A percentile compares a stretch with the other conserved stretches of the same genome.
Conservation (phyloP, 192 early-diverging fungal species). For the Geranomyces michiganensis region DNA sequence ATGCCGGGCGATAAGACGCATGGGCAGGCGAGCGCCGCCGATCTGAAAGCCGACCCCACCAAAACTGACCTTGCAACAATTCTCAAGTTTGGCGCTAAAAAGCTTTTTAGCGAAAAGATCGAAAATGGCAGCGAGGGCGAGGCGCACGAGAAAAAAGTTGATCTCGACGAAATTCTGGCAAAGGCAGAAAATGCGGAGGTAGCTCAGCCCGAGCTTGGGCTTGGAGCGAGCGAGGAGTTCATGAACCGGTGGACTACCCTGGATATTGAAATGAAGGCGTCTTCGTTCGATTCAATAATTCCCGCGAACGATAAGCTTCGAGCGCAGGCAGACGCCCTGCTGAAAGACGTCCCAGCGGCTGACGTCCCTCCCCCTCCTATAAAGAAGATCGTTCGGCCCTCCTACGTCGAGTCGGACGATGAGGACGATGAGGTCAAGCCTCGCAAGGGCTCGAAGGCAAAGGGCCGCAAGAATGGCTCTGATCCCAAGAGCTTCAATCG, state of each 20-base stretch:
- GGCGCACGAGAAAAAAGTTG: constrained; percentile 65
- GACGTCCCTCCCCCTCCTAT: constrained; percentile 32
- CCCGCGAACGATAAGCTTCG: constrained; percentile 73
- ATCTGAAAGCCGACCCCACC: constrained; percentile 35
- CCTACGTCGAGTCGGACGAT: constrained; percentile 36
- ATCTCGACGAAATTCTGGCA: constrained; percentile 96
- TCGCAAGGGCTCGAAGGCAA: constrained; percentile 24
- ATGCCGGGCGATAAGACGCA: constrained; percentile 77
- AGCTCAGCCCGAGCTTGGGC: constrained; percentile 55
- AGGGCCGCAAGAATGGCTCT: constrained; percentile 31
- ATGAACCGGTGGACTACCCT: constrained; percentile 91
- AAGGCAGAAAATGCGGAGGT: constrained; percentile 92
- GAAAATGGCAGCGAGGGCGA: constrained; percentile 60
- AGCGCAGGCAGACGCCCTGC: constrained; percentile 60
- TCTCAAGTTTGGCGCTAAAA: constrained; percentile 98
- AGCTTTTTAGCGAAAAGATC: constrained; percentile 81
- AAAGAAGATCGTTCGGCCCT: constrained; percentile 15
- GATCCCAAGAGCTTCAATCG: constrained; percentile 57
- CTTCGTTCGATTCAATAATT: constrained; percentile 96
- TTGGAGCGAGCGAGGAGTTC: constrained; percentile 87
- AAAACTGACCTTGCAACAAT: constrained; percentile 90
- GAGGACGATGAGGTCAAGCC: constrained; percentile 38
- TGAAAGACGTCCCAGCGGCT: constrained; percentile 19
- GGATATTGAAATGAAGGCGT: constrained; percentile 73
- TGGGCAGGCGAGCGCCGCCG: constrained; percentile 63